Base-by-base conservation (phyloP, 2,329 filamentous ascomycete genomes). In the Dactylellina drechsleri region DNA sequence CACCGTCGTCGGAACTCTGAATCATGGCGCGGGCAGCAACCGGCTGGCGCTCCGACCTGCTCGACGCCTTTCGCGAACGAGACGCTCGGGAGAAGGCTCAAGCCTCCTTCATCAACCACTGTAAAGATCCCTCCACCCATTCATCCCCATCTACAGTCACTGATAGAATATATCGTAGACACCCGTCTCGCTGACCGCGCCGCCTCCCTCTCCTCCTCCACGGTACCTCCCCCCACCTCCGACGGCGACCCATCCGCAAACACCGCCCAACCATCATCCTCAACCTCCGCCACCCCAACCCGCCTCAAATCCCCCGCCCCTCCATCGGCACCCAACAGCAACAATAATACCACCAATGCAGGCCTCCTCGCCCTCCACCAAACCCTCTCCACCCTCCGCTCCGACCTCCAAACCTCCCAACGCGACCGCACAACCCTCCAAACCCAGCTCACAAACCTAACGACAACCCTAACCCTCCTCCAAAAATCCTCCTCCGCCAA, bases 101-200 rank as follows among this genome's bases (percentile, higher is more conserved):
- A 10, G 61, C 75, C 45, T 52, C 58, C 56, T 62, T 79, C 66
- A 77, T 79, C 66, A 66, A 56, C 57, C 75, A 77, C 43, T 79
- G 77, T 77, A 52, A 3, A 28, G 52, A 36, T 43, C 15, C 49
- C 41, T 57, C 26, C 15, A 52, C 20, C 16, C 20, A 26, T 28
- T 26, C 20, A 13, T 28, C 4, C 50, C 4, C 50, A 20, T 20
- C 31, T 45, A 16, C 8, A 28, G 4, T 23, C 23, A 23, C 23
- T 4, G 4, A n/a, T n/a, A n/a, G n/a, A 15, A 26, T 52, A 40
- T 28, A 6, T 47, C 12, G 28, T 71, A 91, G 89, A 89, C 82
- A 88, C 88, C 26, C 85, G 86, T 76, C 86, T 92, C 77, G 86
- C 88, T 78, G 88, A 92, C 82, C 88, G 89, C 74, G 86, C 91